Percentiles rank a stretch among this genome's conserved stretches.
These are phyloP conservation scores for Crucibulum laeve DNA, from an alignment of 768 basidiomycete genomes.

Conservation along the genomic window DNA sequence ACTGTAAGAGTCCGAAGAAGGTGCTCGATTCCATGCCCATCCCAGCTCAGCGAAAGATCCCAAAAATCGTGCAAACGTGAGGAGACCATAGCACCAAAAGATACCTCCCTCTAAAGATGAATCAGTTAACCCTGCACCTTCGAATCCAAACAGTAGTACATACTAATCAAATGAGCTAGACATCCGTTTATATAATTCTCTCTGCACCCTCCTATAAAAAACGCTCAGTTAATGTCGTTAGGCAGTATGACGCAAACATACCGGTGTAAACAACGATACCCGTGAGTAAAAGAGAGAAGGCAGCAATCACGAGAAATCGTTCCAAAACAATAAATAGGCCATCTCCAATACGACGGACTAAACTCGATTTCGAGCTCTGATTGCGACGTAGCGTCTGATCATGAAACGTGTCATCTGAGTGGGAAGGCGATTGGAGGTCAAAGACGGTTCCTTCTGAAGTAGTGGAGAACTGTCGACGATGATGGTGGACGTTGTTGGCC, in stretches of 20 bases:
- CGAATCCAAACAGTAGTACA: constrained; percentile 19
- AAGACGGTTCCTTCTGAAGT: constrained; percentile 53
- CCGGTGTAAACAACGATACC: constrained; percentile 83
- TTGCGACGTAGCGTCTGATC: constrained; percentile 23
- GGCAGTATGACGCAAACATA: constrained; percentile 12
- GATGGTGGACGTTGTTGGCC: constrained; percentile 45
- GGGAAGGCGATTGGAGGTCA: constrained; percentile 38
- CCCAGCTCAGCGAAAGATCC: constrained; percentile 83
- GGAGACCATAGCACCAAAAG: constrained; percentile 88
- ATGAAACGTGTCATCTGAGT: constrained; percentile 58
- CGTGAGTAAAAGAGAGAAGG: constrained; percentile 56
- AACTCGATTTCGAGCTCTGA: constrained; percentile 12
- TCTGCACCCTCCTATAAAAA: constrained; percentile 66
- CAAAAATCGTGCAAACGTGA: constrained; percentile 91
- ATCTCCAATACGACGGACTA: constrained; percentile 39
- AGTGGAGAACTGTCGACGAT: constrained; percentile 39
- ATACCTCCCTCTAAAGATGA: constrained; percentile 75
- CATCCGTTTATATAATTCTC: constrained; percentile 76
- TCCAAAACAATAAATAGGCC: constrained; percentile 52
- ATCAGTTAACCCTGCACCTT: constrained; percentile 5
- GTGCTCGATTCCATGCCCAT: constrained; percentile 92
- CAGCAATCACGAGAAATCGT: constrained; percentile 65
- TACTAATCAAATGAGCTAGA: constrained; percentile 89
- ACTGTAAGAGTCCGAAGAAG: constrained; percentile 42
- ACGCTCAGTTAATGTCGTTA: not conserved